These are phyloP conservation scores for Protomyces inundatus DNA, from an alignment of 1,139 yeast genomes.

Conservation along the genomic window DNA sequence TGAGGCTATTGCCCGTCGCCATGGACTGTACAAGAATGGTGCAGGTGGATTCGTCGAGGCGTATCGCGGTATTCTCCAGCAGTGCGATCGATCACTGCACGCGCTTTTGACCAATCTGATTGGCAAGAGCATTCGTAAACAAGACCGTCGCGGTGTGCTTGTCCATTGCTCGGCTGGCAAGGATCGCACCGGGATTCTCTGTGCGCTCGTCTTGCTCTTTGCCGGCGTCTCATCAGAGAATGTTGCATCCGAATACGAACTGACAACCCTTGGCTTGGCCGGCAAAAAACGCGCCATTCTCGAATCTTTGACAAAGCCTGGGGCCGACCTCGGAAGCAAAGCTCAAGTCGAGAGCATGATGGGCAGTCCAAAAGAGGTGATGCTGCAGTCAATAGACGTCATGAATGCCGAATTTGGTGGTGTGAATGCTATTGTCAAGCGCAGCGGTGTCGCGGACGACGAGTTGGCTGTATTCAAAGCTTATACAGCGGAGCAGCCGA, in stretches of 20 bases:
- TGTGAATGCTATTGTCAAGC: not conserved
- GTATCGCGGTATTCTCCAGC: slow-evolving; percentile 39
- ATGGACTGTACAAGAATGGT: slow-evolving; percentile 53
- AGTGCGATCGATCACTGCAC: slow-evolving; percentile 6
- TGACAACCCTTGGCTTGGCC: slow-evolving; percentile 60
- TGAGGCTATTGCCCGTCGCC: slow-evolving; percentile 56
- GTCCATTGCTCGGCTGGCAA: slow-evolving; percentile 54
- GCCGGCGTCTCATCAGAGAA: slow-evolving; percentile 62
- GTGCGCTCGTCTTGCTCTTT: slow-evolving; percentile 59
- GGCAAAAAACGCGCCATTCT: not conserved
- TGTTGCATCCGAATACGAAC: slow-evolving; percentile 66
- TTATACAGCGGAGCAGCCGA: not conserved
- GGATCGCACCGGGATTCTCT: slow-evolving; percentile 74
- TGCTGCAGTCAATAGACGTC: not conserved
- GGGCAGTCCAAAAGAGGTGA: not conserved
- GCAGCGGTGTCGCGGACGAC: not conserved
- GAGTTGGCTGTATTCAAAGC: not conserved
- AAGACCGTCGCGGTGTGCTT: slow-evolving; percentile 3
- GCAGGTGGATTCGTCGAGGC: slow-evolving; percentile 62
- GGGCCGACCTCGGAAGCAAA: not conserved
- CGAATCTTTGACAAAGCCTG: not conserved
- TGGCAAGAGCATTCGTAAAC: not conserved
- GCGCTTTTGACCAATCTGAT: not conserved
- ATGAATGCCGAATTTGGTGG: not conserved
- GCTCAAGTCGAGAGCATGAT: not conserved